phyloP scores from a whole-genome alignment of 2,329 filamentous ascomycete species.

The Alternaria tenuissima region DNA sequence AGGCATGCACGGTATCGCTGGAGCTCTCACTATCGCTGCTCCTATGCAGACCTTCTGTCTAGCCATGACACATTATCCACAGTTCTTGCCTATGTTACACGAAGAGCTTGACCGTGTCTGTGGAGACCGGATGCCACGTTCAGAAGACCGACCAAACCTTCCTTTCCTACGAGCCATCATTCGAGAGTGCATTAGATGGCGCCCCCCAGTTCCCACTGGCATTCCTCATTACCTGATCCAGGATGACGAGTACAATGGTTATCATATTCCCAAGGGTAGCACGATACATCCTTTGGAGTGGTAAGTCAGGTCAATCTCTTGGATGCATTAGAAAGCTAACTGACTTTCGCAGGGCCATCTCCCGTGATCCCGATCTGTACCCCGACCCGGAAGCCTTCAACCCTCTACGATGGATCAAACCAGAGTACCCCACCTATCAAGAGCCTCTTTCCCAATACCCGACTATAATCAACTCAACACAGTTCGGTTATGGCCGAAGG shows the following conservation, averaged over 20 bases:
- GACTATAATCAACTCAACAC: constrained; percentile 62
- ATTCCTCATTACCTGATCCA: constrained; percentile 64
- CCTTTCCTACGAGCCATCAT: constrained; percentile 52
- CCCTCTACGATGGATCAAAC: constrained; percentile 68
- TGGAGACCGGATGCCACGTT: constrained; percentile 47
- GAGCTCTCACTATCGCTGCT: constrained; percentile 57
- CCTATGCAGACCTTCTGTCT: constrained; percentile 59
- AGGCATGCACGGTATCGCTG: constrained; percentile 59
- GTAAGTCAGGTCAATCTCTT: constrained; percentile 32
- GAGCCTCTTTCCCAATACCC: constrained; percentile 61
- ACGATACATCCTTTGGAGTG: constrained; percentile 56
- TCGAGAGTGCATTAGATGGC: constrained; percentile 54
- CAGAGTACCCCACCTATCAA: constrained; percentile 61
- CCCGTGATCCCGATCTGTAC: constrained; percentile 61
- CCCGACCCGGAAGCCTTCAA: constrained; percentile 74
- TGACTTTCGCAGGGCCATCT: constrained; percentile 55
- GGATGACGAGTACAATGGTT: constrained; percentile 66
- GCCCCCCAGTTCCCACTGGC: constrained; percentile 54
- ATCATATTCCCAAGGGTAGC: constrained; percentile 65
- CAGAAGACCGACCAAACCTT: constrained; percentile 51
- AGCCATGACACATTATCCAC: constrained; percentile 56
- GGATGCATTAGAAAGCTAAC: constrained; percentile 17
- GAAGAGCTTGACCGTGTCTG: constrained; percentile 53
- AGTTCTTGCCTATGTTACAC: constrained; percentile 53
- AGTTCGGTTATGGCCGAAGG: constrained; percentile 65